Evolutionary conservation across 345 rosid species (phyloP), one percentile per base, ranked within the genome.

Genomic region (Eucalyptus cladocalyx): DNA sequence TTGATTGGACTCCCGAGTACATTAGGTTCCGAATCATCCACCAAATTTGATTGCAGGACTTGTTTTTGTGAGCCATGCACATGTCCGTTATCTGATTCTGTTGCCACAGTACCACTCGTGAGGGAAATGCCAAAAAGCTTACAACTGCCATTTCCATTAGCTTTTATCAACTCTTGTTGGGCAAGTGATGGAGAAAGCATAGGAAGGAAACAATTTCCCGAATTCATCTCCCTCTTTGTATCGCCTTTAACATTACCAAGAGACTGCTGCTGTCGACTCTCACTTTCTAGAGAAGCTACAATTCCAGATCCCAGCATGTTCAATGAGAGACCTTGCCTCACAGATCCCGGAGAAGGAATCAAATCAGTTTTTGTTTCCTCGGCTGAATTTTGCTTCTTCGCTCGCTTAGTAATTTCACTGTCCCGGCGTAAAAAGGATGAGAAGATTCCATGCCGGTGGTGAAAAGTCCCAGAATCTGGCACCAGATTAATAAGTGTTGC

Each of bases 81-180:
- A 34, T 34, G 34, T 87, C 60, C 80, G 48, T 89, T 87, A 48
- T 56, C 90, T 7, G 80, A 40, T 24, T 65, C 94, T 13, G 91
- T 86, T 87, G 90, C 37, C 50, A 87, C 87, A 47, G 89, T 89
- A 37, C 89, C 89, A 87, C 92, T 87, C 21, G 81, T 76, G 87
- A 94, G 91, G 58, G 95, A 92, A 89, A 94, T 87, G 18, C 96
- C 96, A 88, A 94, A 94, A 42, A 94, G 94, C 90, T 91, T 94
- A 88, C 93, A 94, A 60, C 89, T 89, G 56, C 92, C 92, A 72
- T 90, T 92, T n/a, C 80, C 76, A 28, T 67, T 87, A 40, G 94
- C 60, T 80, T 91, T 92, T 62, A 89, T 87, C 32, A 67, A 88
- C 65, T 90, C 91, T 69, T 90, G 91, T 19, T 91, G 93, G 88